A percentile compares a stretch with the other conserved stretches of the same genome.
Conservation (phyloP, 495 filamentous ascomycete genomes). For the Pseudevernia furfuracea region DNA sequence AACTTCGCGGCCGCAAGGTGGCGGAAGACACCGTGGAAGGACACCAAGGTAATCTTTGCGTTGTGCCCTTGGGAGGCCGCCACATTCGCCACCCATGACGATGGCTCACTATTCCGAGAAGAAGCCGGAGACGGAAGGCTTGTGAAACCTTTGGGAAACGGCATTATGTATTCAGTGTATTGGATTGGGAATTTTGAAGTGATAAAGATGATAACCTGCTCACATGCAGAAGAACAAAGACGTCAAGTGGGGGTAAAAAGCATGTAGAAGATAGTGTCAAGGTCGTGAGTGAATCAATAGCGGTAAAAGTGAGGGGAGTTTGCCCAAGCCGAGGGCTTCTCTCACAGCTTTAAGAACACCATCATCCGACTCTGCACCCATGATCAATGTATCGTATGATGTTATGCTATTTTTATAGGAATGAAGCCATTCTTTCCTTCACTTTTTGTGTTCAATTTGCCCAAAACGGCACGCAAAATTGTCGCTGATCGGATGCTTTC, state of each 20-base stretch:
- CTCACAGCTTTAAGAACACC: neutral
- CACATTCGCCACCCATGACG: constrained; percentile 1
- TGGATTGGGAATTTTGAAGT: too few species aligned
- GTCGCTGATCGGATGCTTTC: neutral
- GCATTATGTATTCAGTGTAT: neutral
- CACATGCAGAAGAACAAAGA: neutral
- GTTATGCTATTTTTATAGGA: neutral
- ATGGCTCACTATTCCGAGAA: constrained; percentile 2
- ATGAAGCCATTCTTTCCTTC: neutral
- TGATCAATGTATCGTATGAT: neutral
- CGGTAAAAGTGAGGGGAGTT: neutral
- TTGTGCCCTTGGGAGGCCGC: neutral
- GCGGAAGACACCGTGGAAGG: neutral
- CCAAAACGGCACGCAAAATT: neutral
- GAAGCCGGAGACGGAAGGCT: neutral
- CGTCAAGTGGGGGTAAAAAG: neutral
- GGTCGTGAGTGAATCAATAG: neutral
- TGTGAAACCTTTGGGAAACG: constrained; percentile 1
- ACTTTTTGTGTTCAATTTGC: neutral
- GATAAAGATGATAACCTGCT: neutral
- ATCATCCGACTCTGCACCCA: constrained; percentile 1
- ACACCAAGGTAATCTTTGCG: constrained; percentile 1
- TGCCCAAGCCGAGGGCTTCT: neutral
- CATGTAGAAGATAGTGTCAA: neutral
- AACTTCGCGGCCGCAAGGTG: neutral